These are phyloP conservation scores for Naganishia cerealis DNA, from an alignment of 1,284 basidiomycete species.

Conservation along the genomic window DNA sequence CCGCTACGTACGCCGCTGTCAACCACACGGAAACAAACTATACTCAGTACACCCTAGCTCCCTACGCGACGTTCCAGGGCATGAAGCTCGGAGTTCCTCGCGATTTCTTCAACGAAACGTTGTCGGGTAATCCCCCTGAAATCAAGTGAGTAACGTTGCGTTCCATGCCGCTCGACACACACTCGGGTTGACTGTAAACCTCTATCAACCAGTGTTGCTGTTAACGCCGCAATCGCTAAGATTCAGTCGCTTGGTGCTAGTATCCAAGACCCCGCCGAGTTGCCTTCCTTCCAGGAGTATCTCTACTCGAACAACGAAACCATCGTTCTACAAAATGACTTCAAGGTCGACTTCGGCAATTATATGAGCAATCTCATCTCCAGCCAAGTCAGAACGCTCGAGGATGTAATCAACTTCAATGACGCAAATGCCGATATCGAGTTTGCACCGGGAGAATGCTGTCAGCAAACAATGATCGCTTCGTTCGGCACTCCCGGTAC, in stretches of 20 bases:
- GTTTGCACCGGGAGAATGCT: conserved; percentile 37
- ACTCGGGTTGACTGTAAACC: background rate
- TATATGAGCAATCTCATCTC: conserved; percentile 28
- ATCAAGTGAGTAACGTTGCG: conserved; percentile 28
- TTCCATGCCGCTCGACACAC: background rate
- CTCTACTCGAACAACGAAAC: conserved; percentile 33
- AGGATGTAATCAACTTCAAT: conserved; percentile 28
- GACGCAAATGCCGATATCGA: conserved; percentile 30
- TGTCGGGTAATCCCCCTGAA: conserved; percentile 34
- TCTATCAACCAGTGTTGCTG: conserved; percentile 3
- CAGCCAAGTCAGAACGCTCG: conserved; percentile 18
- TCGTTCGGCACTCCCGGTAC: conserved; percentile 26
- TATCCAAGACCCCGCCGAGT: conserved; percentile 33
- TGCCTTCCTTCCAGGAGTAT: conserved; percentile 35
- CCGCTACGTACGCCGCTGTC: conserved; percentile 28
- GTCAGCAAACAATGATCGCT: conserved; percentile 34
- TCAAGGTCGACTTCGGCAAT: conserved; percentile 36
- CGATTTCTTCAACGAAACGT: conserved; percentile 35
- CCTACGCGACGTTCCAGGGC: conserved; percentile 33
- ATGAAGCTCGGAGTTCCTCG: conserved; percentile 35
- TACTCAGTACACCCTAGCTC: conserved; percentile 34
- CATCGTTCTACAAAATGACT: conserved; percentile 35
- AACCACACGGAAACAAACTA: conserved; percentile 33
- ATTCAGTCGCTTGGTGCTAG: conserved; percentile 34
- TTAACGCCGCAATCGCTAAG: conserved; percentile 35